These are phyloP conservation scores for Aureobasidium namibiae DNA, from an alignment of 2,329 filamentous ascomycete genomes.

Conservation along the genomic window DNA sequence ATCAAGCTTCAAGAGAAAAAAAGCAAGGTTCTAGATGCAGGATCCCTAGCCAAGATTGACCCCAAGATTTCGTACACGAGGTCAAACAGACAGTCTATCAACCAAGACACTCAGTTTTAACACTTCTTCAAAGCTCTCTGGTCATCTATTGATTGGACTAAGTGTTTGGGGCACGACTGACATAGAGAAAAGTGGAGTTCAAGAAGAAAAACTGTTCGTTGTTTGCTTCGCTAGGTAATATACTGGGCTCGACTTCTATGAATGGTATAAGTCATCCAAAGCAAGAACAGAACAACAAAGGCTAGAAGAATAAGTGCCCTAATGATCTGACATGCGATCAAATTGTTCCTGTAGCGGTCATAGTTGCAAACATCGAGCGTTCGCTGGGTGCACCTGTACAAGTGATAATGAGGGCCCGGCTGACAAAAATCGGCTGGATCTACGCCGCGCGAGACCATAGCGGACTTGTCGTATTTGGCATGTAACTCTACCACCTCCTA, in stretches of 20 bases:
- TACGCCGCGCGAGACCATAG: not conserved
- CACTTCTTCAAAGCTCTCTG: too few species aligned
- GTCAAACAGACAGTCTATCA: too few species aligned
- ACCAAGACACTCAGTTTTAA: too few species aligned
- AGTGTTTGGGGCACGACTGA: too few species aligned
- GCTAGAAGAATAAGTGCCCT: not conserved
- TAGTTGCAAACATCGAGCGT: not conserved
- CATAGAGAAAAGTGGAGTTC: too few species aligned
- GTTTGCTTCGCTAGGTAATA: not conserved
- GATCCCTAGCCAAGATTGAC: too few species aligned
- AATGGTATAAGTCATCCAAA: not conserved
- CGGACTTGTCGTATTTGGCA: not conserved
- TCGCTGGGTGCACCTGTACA: not conserved
- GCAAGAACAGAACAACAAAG: not conserved
- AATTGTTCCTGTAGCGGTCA: not conserved
- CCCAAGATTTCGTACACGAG: too few species aligned
- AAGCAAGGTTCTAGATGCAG: too few species aligned
- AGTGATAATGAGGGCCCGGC: not conserved
- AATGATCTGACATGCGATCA: not conserved
- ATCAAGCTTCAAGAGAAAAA: too few species aligned
- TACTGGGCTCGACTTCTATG: not conserved
- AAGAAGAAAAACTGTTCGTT: too few species aligned
- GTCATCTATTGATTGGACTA: too few species aligned
- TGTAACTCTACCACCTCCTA: conserved; percentile 30
- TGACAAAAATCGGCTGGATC: not conserved